These are phyloP conservation scores for Trametes polyzona DNA, from an alignment of 1,284 basidiomycete genomes.

Conservation along the genomic window DNA sequence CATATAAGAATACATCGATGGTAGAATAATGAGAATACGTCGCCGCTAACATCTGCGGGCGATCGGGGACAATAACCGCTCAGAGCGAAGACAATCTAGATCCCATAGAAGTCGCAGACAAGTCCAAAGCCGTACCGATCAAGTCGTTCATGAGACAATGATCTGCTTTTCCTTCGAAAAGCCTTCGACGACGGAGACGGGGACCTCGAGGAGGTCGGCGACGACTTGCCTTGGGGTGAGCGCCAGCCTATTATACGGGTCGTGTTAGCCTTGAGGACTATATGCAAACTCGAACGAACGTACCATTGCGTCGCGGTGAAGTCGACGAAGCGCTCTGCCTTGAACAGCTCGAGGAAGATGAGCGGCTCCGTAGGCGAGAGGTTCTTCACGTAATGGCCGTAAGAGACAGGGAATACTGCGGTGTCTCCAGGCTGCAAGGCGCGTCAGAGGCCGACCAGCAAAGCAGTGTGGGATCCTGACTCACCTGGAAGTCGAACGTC, in stretches of 20 bases:
- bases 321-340: conserved; percentile 31
- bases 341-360: conserved; percentile 35
- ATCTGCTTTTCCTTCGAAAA: conserved; percentile 36
- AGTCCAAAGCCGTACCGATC: background rate
- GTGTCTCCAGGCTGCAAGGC: conserved; percentile 32
- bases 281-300: background rate
- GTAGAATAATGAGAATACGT: too few relatives aligned
- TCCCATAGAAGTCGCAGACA: background rate
- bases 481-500: conserved; percentile 35
- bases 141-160: conserved; percentile 27
- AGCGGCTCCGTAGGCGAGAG: conserved; percentile 35
- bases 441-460: background rate
- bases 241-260: conserved; percentile 30
- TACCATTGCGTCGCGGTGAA: conserved; percentile 34
- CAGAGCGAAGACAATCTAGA: background rate
- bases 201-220: conserved; percentile 37
- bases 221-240: conserved; percentile 40
- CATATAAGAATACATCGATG: too few relatives aligned
- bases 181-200: conserved; percentile 24
- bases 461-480: background rate
- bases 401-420: conserved; percentile 32
- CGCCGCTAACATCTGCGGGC: too few relatives aligned
- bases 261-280: background rate
- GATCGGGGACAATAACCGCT: too few relatives aligned
- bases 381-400: conserved; percentile 36